A percentile compares a stretch with the other conserved stretches of the same genome.
Conservation (phyloP, 2,329 filamentous ascomycete species). For the Arthrobotrys musiformis region DNA sequence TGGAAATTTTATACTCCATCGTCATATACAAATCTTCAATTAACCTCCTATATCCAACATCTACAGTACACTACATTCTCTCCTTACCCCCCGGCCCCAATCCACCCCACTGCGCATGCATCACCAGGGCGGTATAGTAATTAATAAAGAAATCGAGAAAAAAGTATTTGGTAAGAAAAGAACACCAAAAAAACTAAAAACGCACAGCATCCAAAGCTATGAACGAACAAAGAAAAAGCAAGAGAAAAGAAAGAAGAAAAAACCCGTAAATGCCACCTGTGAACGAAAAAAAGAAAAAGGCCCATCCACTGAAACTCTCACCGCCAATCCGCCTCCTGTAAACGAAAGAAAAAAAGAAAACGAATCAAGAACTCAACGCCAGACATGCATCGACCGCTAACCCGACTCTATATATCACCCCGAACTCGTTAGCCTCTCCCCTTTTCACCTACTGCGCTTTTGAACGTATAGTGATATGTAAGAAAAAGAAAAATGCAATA, state of each 20-base stretch:
- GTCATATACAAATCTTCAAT: background rate
- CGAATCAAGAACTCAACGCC: conserved; percentile 68
- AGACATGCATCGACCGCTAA: conserved; percentile 87
- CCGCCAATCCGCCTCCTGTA: background rate
- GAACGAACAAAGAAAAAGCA: background rate
- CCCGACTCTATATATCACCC: conserved; percentile 71
- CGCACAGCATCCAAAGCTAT: background rate
- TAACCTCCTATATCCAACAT: background rate
- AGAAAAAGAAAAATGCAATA: conserved; percentile 25
- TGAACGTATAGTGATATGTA: background rate
- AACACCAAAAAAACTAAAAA: background rate
- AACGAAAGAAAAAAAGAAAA: background rate
- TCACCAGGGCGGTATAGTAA: background rate
- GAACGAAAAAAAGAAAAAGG: background rate
- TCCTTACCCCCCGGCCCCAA: background rate
- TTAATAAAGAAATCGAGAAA: background rate
- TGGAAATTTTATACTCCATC: background rate
- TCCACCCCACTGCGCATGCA: background rate
- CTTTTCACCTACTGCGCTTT: conserved; percentile 8
- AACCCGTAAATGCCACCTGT: background rate
- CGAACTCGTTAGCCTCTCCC: conserved; percentile 30
- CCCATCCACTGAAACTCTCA: background rate
- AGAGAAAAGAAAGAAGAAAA: background rate
- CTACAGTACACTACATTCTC: background rate
- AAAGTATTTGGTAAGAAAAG: background rate